Conservation (phyloP, 2,329 filamentous ascomycete species). For the Colletotrichum australisinense region DNA sequence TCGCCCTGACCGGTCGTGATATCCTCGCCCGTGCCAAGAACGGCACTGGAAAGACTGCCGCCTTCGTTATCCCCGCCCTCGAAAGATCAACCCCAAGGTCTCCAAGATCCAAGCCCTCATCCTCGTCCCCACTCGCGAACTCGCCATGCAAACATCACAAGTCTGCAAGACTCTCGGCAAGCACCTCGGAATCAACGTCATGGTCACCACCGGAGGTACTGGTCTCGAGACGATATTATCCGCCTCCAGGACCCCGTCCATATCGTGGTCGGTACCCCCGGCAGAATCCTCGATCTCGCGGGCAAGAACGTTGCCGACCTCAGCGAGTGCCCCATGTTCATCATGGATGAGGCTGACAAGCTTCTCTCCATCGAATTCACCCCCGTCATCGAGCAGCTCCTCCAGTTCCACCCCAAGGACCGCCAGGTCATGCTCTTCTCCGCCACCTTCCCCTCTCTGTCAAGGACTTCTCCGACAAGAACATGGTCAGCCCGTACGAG, state of each 20-base stretch:
- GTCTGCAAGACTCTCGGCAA: conserved; percentile 99
- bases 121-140: conserved; percentile 94
- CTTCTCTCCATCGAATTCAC: conserved; percentile 97
- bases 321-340: conserved; percentile 95
- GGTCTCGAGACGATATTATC: conserved; percentile 97
- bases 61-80: conserved; percentile 95
- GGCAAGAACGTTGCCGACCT: conserved; percentile 97
- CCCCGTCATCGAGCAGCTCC: conserved; percentile 93
- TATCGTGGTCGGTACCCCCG: conserved; percentile 96
- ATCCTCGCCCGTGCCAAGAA: conserved; percentile 98
- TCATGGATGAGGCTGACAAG: conserved; percentile 99
- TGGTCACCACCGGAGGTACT: conserved; percentile 98
- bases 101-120: conserved; percentile 97
- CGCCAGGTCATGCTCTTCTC: conserved; percentile 99
- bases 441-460: conserved; percentile 96
- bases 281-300: conserved; percentile 94
- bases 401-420: conserved; percentile 96
- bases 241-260: conserved; percentile 94
- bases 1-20: conserved; percentile 93
- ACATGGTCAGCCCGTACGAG: conserved; percentile 96
- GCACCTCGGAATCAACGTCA: conserved; percentile 96
- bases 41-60: conserved; percentile 97
- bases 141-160: conserved; percentile 98
- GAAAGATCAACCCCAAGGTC: conserved; percentile 97
- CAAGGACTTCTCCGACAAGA: conserved; percentile 98